A percentile compares a stretch with the other conserved stretches of the same genome.
Evolutionary conservation across 306 rosid genomes (phyloP).

Genomic region (Sicyos baderoa): DNA sequence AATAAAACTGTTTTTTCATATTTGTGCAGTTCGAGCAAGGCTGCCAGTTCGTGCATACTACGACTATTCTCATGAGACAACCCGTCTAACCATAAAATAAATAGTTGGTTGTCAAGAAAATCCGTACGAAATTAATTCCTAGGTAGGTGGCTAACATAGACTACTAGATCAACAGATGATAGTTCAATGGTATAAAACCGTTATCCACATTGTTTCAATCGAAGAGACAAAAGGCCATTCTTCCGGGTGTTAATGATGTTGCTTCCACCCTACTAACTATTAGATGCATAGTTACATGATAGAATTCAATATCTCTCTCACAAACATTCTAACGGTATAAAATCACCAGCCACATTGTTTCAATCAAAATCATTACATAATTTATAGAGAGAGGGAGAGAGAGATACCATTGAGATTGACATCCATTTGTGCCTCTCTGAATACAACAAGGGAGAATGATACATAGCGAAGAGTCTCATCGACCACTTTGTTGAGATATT

Average conservation of each 20-base stretch:
- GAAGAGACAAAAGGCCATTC: not conserved
- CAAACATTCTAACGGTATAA: not conserved
- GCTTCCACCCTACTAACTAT: not conserved
- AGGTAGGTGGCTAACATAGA: too few species aligned
- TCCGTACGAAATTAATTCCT: too few species aligned
- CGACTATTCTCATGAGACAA: too few species aligned
- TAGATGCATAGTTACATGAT: not conserved
- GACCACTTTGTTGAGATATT: conserved; percentile 46
- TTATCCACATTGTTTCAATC: too few species aligned
- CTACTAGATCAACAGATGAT: too few species aligned
- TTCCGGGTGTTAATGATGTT: not conserved
- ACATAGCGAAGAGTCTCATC: conserved; percentile 33
- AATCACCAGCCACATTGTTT: not conserved
- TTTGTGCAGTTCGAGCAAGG: too few species aligned
- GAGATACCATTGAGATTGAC: conserved; percentile 29
- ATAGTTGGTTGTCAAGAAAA: too few species aligned
- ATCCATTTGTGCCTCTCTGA: conserved; percentile 37
- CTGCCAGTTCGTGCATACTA: too few species aligned
- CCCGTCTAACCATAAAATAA: too few species aligned
- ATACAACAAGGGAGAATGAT: conserved; percentile 28
- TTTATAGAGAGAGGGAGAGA: not conserved
- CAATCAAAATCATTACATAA: not conserved
- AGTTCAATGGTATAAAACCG: too few species aligned
- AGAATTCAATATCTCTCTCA: not conserved
- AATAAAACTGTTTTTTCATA: too few species aligned